Conservation (phyloP, 108 stramenopile genomes). For the Skeletonema marinoi region DNA sequence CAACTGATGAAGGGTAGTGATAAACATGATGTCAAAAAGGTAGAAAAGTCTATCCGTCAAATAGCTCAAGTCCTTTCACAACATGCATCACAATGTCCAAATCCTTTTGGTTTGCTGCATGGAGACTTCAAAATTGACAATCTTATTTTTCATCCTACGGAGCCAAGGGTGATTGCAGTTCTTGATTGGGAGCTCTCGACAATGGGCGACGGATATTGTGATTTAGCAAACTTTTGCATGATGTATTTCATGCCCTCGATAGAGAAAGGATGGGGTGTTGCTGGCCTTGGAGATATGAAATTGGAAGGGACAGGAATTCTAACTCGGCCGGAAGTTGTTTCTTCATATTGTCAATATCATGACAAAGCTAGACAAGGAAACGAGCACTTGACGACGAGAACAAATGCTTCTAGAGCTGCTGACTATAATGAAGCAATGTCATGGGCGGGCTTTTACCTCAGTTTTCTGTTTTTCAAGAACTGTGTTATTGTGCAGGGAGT, state of each 20-base stretch:
- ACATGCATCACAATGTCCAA: constrained; percentile 56
- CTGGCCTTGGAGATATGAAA: constrained; percentile 58
- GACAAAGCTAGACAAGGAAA: constrained; percentile 5
- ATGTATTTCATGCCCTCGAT: constrained; percentile 80
- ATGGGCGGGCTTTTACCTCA: constrained; percentile 82
- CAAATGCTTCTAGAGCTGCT: neutral
- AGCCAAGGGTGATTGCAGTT: constrained; percentile 90
- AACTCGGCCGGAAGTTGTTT: constrained; percentile 54
- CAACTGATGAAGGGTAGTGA: constrained; percentile 34
- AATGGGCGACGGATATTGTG: constrained; percentile 90
- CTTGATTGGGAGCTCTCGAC: constrained; percentile 98
- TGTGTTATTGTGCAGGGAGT: constrained; percentile 97
- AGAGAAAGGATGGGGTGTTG: constrained; percentile 56
- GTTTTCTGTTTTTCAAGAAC: constrained; percentile 92
- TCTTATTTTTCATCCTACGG: constrained; percentile 89
- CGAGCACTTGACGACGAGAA: neutral
- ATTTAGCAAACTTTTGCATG: constrained; percentile 93
- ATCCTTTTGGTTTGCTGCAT: constrained; percentile 76
- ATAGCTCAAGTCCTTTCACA: constrained; percentile 53
- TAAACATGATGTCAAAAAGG: constrained; percentile 12
- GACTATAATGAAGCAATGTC: constrained; percentile 19
- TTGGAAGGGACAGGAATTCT: constrained; percentile 72
- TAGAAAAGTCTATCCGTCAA: constrained; percentile 27
- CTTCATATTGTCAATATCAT: constrained; percentile 49
- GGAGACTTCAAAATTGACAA: constrained; percentile 98